Conservation (phyloP, 768 basidiomycete genomes). For the Podaxis sp. region DNA sequence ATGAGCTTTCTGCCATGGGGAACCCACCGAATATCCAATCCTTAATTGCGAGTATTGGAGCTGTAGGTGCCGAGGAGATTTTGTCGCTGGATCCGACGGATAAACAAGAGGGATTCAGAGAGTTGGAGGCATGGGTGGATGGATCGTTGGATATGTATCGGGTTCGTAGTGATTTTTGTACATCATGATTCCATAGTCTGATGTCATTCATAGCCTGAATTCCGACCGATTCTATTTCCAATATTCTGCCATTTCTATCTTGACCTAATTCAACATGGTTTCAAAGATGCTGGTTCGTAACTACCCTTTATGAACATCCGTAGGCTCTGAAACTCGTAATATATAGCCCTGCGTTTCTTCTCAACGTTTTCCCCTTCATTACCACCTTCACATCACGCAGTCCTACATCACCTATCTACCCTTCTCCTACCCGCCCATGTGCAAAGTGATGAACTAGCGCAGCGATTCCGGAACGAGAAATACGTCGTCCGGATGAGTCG, state of each 20-base stretch:
- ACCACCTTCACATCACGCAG: conserved; percentile 59
- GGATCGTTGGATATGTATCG: conserved; percentile 91
- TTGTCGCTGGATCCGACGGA: conserved; percentile 80
- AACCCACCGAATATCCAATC: conserved; percentile 73
- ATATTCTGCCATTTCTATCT: conserved; percentile 98
- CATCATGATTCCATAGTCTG: conserved; percentile 5
- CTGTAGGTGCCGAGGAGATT: conserved; percentile 80
- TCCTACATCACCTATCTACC: conserved; percentile 75
- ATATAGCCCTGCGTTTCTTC: conserved; percentile 72
- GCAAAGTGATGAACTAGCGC: conserved; percentile 76
- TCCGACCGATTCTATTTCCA: conserved; percentile 90
- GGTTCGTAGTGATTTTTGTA: conserved; percentile 40
- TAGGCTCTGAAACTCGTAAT: conserved; percentile 14
- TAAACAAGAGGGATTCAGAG: conserved; percentile 81
- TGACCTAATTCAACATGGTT: conserved; percentile 88
- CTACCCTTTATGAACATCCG: not conserved
- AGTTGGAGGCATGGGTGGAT: conserved; percentile 86
- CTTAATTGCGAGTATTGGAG: conserved; percentile 73
- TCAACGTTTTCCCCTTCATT: conserved; percentile 67
- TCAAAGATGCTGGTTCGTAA: conserved; percentile 81
- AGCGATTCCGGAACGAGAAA: conserved; percentile 86
- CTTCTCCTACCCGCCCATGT: conserved; percentile 83
- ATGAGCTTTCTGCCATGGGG: conserved; percentile 66
- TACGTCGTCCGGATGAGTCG: conserved; percentile 88
- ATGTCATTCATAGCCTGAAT: conserved; percentile 67